phyloP scores from a whole-genome alignment of 2,329 filamentous ascomycete species.

The Neonectria faginata region DNA sequence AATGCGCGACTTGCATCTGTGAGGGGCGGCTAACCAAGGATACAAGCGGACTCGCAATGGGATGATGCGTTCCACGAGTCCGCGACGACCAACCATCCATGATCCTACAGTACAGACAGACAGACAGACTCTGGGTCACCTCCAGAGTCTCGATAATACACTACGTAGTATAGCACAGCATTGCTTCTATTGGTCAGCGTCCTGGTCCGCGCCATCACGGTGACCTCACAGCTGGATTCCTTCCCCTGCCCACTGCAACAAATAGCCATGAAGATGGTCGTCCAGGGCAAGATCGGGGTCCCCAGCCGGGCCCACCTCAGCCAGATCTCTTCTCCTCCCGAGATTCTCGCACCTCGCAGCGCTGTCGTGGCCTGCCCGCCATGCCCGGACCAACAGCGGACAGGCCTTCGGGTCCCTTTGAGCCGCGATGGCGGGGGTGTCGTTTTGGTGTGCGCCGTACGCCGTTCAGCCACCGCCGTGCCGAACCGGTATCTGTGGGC shows the following conservation, averaged over 20 bases:
- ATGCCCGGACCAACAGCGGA: slow-evolving; percentile 6
- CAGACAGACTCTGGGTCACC: not conserved
- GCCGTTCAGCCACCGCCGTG: not conserved
- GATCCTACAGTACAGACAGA: too few relatives aligned
- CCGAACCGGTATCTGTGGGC: slow-evolving; percentile 3
- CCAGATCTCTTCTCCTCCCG: slow-evolving; percentile 37
- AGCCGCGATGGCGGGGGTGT: slow-evolving; percentile 20
- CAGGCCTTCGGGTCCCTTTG: slow-evolving; percentile 14
- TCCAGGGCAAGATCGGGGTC: slow-evolving; percentile 39
- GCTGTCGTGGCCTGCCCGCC: slow-evolving; percentile 13
- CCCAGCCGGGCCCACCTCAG: slow-evolving; percentile 34
- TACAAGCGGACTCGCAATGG: slow-evolving; percentile 41
- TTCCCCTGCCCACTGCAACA: not conserved
- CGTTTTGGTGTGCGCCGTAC: not conserved
- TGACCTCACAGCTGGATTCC: slow-evolving; percentile 9
- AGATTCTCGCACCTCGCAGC: slow-evolving; percentile 29
- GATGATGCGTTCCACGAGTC: slow-evolving; percentile 21
- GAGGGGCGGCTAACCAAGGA: slow-evolving; percentile 43
- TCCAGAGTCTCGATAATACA: not conserved
- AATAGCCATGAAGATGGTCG: slow-evolving; percentile 25
- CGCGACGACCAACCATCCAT: slow-evolving; percentile 1
- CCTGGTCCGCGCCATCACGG: slow-evolving; percentile 8
- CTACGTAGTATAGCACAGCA: not conserved
- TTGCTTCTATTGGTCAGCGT: slow-evolving; percentile 1
- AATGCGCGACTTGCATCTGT: slow-evolving; percentile 24